Evolutionary conservation across 163 green algal species (phyloP).

Genomic region (Prototheca stagnorum): DNA sequence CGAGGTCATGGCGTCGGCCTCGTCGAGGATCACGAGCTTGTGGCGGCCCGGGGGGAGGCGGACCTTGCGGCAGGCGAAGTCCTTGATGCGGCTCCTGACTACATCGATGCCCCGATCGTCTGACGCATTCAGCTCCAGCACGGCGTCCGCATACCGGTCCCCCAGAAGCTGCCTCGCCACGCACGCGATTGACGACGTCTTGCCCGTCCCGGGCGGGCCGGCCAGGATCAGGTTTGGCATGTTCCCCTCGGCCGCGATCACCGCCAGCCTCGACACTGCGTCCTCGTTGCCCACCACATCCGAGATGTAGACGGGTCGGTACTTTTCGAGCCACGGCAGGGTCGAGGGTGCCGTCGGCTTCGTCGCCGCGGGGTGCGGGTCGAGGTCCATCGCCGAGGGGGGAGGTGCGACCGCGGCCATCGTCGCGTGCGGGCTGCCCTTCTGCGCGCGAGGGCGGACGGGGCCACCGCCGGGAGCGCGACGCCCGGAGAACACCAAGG

Average conservation of each 20-base stretch:
- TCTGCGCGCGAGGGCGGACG: no score
- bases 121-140: constrained; percentile 95
- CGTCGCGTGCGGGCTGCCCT: no score
- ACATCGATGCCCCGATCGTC: constrained; percentile 98
- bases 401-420: no score
- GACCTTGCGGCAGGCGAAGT: constrained; percentile 96
- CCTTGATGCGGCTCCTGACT: constrained; percentile 98
- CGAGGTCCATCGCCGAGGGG: no score
- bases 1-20: constrained; percentile 91
- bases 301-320: constrained; percentile 61
- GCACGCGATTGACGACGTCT: constrained; percentile 92
- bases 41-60: constrained; percentile 77
- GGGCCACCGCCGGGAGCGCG: no score
- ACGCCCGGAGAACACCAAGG: no score
- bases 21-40: constrained; percentile 96
- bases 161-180: constrained; percentile 81
- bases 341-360: no score
- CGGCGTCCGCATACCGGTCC: constrained; percentile 61
- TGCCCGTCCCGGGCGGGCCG: constrained; percentile 87
- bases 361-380: no score
- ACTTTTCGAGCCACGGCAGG: constrained; percentile 96
- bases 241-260: constrained; percentile 88
- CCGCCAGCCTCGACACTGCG: constrained; percentile 71
- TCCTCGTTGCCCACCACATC: constrained; percentile 96
- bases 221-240: constrained; percentile 95